Evolutionary conservation across 164 flowering plant genomes (phyloP).

Genomic region (Vitis amurensis): DNA sequence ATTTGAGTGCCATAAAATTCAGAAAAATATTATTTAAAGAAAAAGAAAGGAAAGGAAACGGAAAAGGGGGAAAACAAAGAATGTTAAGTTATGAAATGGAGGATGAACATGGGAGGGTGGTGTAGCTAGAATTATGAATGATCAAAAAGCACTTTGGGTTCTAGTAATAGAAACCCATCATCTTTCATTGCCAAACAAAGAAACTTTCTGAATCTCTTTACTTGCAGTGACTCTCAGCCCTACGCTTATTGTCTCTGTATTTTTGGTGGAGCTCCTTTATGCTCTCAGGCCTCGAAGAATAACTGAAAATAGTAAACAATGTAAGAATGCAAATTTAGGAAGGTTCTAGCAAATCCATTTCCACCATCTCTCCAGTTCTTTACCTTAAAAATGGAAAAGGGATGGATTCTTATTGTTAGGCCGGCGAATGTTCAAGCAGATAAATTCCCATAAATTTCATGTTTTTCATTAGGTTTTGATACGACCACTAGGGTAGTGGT

Average conservation of each 20-base stretch:
- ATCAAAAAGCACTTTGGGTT: constrained; percentile 8
- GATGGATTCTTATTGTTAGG: not conserved
- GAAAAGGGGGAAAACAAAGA: too few species aligned
- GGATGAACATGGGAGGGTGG: not conserved
- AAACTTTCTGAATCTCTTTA: constrained; percentile 3
- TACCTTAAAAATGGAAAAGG: constrained; percentile 9
- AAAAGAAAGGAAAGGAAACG: too few species aligned
- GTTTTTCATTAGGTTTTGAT: not conserved
- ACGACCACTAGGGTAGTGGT: not conserved
- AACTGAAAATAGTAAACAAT: not conserved
- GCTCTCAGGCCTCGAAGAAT: constrained; percentile 2
- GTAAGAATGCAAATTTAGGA: not conserved
- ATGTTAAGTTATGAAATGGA: too few species aligned
- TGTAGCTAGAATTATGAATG: not conserved
- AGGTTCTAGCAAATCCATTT: not conserved
- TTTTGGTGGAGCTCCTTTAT: constrained; percentile 20
- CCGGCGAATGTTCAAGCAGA: constrained; percentile 1
- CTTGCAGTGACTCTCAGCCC: constrained; percentile 7
- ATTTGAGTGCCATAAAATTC: too few species aligned
- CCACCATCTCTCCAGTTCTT: not conserved
- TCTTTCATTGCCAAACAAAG: constrained; percentile 6
- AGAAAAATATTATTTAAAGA: too few species aligned
- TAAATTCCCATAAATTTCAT: not conserved
- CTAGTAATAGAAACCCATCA: constrained; percentile 7
- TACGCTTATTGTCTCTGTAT: not conserved